phyloP scores from a whole-genome alignment of 805 yeast genomes.

The Nakazawaea pomicola region DNA sequence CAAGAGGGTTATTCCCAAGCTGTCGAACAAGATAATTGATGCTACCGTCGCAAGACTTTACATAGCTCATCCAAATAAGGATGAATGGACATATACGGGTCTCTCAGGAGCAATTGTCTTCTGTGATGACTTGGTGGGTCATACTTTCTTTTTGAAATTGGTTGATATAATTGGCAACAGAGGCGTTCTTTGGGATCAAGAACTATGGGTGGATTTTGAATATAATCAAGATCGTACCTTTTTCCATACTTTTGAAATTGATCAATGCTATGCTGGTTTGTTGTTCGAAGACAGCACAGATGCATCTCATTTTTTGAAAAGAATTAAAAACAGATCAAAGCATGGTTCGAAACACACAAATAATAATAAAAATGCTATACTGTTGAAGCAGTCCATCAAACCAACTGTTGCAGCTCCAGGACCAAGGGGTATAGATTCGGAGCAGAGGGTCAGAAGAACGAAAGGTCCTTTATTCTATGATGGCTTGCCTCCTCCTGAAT shows the following conservation, averaged over 20 bases:
- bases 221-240: slow-evolving; percentile 93
- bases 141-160: slow-evolving; percentile 83
- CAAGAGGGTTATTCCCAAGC: slow-evolving; percentile 84
- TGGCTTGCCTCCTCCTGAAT: slow-evolving; percentile 76
- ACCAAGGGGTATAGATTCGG: slow-evolving; percentile 48
- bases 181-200: slow-evolving; percentile 98
- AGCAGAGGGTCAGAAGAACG: slow-evolving; percentile 50
- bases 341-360: slow-evolving; percentile 84
- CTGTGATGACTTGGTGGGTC: slow-evolving; percentile 91
- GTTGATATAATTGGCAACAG: slow-evolving; percentile 78
- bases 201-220: slow-evolving; percentile 78
- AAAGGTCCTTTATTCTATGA: slow-evolving; percentile 68
- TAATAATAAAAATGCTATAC: slow-evolving; percentile 84
- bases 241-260: slow-evolving; percentile 92
- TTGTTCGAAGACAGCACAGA: slow-evolving; percentile 86
- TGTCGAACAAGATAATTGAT: slow-evolving; percentile 80
- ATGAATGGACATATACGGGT: slow-evolving; percentile 84
- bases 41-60: slow-evolving; percentile 88
- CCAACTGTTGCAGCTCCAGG: slow-evolving; percentile 40
- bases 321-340: slow-evolving; percentile 69
- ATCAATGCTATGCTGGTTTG: slow-evolving; percentile 82
- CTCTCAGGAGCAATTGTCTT: slow-evolving; percentile 80
- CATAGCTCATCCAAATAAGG: slow-evolving; percentile 82
- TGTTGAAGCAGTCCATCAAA: slow-evolving; percentile 51
- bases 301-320: slow-evolving; percentile 79